Base-by-base conservation (phyloP, 1,284 basidiomycete genomes). In the Ganoderma meredithae region DNA sequence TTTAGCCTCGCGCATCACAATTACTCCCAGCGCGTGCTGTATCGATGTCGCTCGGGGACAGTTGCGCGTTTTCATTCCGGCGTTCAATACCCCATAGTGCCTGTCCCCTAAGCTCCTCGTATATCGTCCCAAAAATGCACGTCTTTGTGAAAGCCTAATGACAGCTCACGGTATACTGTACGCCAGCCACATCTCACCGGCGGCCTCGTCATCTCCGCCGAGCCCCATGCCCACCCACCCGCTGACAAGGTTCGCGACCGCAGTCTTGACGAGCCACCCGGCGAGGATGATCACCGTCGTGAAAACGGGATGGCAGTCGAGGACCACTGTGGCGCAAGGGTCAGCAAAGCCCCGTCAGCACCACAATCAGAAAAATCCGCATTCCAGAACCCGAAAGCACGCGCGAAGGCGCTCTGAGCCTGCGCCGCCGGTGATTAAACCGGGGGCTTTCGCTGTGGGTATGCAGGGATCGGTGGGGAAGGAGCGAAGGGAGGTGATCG, bases 231-330 rank as follows among this genome's bases (percentile, higher is more conserved):
- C 80, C 19, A 92, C 86, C 90, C 90, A 92, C 40, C 81, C 81
- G 71, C 89, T 86, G 17, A 93, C 82, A n/a, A 88, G 72, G 61
- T 79, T 81, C 8, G 91, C 88, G 6, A 89, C 86, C 9, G 80
- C 82, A 0, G 89, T 92, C 78, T 95, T 95, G 6, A 87, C 84
- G 0, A 77, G 81, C 95, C 95, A 97, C 0, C 94, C 95, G 1
- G 83, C 81, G 1, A 95, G 78, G 52, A 97, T 92, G 49, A 96
- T 89, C 17, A 88, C 71, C 2, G 92, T 94, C 0, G 94, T 95
- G 77, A 94, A 88, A 56, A 89, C 63, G 0, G 95, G 94, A 73
- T 90, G 88, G 52, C 88, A 88, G 72, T 94, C 91, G 41, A 95
- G 80, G 17, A 93, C 90, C 10, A 95, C 93, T 93, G 66, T 17